These are phyloP conservation scores for Nicotiana otophora DNA, from an alignment of 257 asterid species.

Conservation along the genomic window DNA sequence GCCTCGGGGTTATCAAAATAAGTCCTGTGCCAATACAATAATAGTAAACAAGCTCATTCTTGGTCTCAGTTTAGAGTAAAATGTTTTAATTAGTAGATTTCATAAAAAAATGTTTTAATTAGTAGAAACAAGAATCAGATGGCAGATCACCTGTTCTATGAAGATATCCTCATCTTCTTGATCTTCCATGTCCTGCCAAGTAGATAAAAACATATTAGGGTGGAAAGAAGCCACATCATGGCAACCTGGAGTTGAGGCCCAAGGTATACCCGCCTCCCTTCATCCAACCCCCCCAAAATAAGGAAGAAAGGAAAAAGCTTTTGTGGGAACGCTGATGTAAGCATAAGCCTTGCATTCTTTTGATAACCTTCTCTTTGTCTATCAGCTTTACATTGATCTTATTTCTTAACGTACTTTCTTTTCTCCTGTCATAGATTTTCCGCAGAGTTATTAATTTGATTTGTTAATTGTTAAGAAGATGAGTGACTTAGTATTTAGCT, in stretches of 20 bases:
- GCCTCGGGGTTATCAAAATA: background rate
- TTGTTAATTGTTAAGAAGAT: background rate
- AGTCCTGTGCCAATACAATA: background rate
- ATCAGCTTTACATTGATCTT: background rate
- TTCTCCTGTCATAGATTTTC: background rate
- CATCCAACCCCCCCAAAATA: background rate
- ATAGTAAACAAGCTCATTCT: background rate
- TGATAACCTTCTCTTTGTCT: background rate
- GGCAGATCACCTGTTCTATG: constrained; percentile 47
- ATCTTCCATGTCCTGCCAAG: constrained; percentile 50
- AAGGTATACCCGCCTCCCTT: background rate
- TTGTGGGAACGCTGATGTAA: background rate
- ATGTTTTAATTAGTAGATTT: background rate
- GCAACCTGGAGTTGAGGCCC: background rate
- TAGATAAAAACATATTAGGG: constrained; percentile 8
- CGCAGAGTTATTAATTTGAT: background rate
- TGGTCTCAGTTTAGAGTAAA: background rate
- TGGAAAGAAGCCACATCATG: background rate
- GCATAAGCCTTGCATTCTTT: background rate
- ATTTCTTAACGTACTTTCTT: background rate
- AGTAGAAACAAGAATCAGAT: background rate
- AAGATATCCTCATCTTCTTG: constrained; percentile 50
- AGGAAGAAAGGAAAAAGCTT: background rate
- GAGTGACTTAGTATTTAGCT: background rate
- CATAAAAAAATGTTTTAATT: background rate